A percentile compares a stretch with the other conserved stretches of the same genome.
These are phyloP conservation scores for Tetrapisispora pingtungensis DNA, from an alignment of 805 yeast genomes.

Conservation along the genomic window DNA sequence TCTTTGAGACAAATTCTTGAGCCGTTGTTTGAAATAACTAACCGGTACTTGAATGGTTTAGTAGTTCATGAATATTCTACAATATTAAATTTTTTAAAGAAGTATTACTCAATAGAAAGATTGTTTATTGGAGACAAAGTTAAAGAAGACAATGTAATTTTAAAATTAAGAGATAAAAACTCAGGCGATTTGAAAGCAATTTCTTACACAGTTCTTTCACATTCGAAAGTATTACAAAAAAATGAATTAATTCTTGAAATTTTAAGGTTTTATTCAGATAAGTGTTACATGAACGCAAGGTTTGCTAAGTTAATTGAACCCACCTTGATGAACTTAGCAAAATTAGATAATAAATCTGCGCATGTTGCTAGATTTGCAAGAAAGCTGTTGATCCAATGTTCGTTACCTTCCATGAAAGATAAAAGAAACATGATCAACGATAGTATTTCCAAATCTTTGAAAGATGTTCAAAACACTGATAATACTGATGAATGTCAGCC, in stretches of 20 bases:
- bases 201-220: constrained; percentile 67
- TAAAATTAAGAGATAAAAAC: constrained; percentile 78
- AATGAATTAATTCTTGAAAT: constrained; percentile 82
- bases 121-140: constrained; percentile 65
- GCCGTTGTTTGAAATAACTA: constrained; percentile 65
- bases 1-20: constrained; percentile 52
- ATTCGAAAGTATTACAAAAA: constrained; percentile 86
- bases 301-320: constrained; percentile 60
- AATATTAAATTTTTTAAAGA: constrained; percentile 55
- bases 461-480: constrained; percentile 84
- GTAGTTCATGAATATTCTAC: constrained; percentile 73
- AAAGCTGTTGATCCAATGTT: constrained; percentile 91
- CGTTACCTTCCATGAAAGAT: constrained; percentile 91
- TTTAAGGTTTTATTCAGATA: constrained; percentile 67
- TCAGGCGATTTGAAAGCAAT: constrained; percentile 65
- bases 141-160: constrained; percentile 81
- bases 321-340: constrained; percentile 68
- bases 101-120: constrained; percentile 69
- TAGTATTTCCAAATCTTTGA: constrained; percentile 40
- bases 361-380: constrained; percentile 91
- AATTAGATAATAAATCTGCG: constrained; percentile 81
- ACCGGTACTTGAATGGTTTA: constrained; percentile 62
- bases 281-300: constrained; percentile 58
- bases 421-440: constrained; percentile 95
- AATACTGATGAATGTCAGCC: constrained; percentile 73